Percentiles rank a stretch among this genome's conserved stretches.
Conservation (phyloP, 148 eudicot genomes). For the Amaranthus palmeri region DNA sequence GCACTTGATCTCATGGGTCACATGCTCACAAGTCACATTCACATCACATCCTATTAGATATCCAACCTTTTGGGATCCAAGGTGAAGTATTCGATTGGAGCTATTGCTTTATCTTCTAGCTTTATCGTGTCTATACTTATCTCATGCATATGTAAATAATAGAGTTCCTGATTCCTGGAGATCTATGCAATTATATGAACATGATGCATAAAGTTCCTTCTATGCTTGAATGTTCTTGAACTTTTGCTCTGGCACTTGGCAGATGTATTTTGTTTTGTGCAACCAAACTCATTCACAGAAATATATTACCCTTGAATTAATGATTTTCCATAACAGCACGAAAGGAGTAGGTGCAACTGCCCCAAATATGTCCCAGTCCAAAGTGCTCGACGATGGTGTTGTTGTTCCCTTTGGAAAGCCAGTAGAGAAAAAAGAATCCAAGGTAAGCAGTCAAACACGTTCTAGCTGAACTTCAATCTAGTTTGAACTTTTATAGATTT, state of each 20-base stretch:
- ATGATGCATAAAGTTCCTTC: not conserved
- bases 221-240: not conserved
- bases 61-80: no score
- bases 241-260: not conserved
- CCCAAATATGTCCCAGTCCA: constrained; percentile 58
- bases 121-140: no score
- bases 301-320: not conserved
- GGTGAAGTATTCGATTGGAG: no score
- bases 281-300: not conserved
- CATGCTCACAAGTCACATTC: no score
- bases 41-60: no score
- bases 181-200: not conserved
- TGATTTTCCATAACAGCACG: constrained; percentile 49
- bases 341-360: constrained; percentile 92
- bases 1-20: no score
- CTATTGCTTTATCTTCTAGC: no score
- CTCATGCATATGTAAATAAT: not conserved
- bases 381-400: constrained; percentile 64
- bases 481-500: not conserved
- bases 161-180: not conserved
- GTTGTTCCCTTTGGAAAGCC: constrained; percentile 82
- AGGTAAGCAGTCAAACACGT: constrained; percentile 29
- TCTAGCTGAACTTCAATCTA: not conserved
- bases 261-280: not conserved
- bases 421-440: constrained; percentile 29